These are phyloP conservation scores for Colletotrichum viniferum DNA, from an alignment of 2,329 filamentous ascomycete genomes.

Conservation along the genomic window DNA sequence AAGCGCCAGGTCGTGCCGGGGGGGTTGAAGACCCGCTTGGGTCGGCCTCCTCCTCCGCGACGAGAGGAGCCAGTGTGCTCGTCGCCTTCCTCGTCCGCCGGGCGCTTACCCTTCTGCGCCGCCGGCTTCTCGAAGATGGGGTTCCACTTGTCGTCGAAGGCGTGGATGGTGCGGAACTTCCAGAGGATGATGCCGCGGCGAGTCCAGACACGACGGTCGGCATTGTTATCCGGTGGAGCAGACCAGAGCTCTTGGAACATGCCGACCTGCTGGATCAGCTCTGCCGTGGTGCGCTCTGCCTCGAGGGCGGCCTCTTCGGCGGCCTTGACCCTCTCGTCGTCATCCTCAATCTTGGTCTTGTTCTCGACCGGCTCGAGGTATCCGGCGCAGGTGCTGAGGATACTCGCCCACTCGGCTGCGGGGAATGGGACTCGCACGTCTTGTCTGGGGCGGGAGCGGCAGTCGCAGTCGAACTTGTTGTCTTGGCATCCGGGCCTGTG, in stretches of 20 bases:
- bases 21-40: constrained; percentile 46
- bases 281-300: constrained; percentile 35
- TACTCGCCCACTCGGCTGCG: constrained; percentile 62
- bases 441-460: constrained; percentile 49
- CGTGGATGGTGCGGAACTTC: constrained; percentile 62
- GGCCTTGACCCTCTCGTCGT: constrained; percentile 25
- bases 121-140: constrained; percentile 39
- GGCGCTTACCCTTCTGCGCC: constrained; percentile 17
- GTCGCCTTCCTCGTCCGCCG: constrained; percentile 24
- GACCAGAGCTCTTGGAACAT: constrained; percentile 74
- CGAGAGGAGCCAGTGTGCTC: constrained; percentile 28
- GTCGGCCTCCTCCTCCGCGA: constrained; percentile 5
- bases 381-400: constrained; percentile 60
- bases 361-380: constrained; percentile 39
- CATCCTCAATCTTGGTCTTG: constrained; percentile 26
- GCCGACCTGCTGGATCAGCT: constrained; percentile 64
- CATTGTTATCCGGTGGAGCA: constrained; percentile 44
- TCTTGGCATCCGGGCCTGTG: constrained; percentile 59
- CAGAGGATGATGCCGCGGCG: constrained; percentile 67
- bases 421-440: constrained; percentile 63
- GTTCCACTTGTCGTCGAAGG: constrained; percentile 49
- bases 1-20: constrained; percentile 66
- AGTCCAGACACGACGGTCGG: constrained; percentile 46
- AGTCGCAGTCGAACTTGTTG: constrained; percentile 53
- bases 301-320: constrained; percentile 21